Percentiles rank a stretch among this genome's conserved stretches.
These are phyloP conservation scores for Colletotrichum lentis DNA, from an alignment of 2,329 filamentous ascomycete genomes.

Conservation along the genomic window DNA sequence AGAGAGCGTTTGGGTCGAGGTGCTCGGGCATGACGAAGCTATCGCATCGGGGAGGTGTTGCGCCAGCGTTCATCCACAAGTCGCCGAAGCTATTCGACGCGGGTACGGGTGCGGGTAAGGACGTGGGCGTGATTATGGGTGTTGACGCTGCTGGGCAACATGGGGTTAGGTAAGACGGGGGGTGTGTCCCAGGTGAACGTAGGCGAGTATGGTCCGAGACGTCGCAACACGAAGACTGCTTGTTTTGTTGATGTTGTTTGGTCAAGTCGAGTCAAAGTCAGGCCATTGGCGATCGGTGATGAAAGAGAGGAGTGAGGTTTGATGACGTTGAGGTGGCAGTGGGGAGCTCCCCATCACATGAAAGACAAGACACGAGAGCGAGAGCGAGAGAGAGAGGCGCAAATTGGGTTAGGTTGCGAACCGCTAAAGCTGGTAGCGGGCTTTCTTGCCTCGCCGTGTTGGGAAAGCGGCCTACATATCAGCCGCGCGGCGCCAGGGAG, in stretches of 20 bases:
- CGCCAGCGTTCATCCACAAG: conserved; percentile 24
- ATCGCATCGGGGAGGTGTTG: conserved; percentile 36
- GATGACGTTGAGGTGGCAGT: conserved; percentile 22
- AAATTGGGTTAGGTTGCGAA: conserved; percentile 18
- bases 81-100: conserved; percentile 6
- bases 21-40: conserved; percentile 58
- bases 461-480: conserved; percentile 24
- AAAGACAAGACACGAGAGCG: conserved; percentile 9
- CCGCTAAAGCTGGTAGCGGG: conserved; percentile 18
- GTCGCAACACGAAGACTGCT: background rate
- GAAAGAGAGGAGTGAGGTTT: background rate
- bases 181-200: background rate
- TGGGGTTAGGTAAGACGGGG: conserved; percentile 6
- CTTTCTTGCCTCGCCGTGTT: conserved; percentile 20
- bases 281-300: conserved; percentile 14
- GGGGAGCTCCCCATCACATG: conserved; percentile 38
- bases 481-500: conserved; percentile 34
- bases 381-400: background rate
- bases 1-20: conserved; percentile 49
- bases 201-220: background rate
- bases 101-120: too few species aligned
- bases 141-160: conserved; percentile 20
- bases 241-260: conserved; percentile 28
- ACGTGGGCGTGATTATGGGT: too few species aligned
- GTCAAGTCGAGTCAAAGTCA: conserved; percentile 32